Evolutionary conservation across 1,284 basidiomycete genomes (phyloP).

Genomic region (Moesziomyces sp.): DNA sequence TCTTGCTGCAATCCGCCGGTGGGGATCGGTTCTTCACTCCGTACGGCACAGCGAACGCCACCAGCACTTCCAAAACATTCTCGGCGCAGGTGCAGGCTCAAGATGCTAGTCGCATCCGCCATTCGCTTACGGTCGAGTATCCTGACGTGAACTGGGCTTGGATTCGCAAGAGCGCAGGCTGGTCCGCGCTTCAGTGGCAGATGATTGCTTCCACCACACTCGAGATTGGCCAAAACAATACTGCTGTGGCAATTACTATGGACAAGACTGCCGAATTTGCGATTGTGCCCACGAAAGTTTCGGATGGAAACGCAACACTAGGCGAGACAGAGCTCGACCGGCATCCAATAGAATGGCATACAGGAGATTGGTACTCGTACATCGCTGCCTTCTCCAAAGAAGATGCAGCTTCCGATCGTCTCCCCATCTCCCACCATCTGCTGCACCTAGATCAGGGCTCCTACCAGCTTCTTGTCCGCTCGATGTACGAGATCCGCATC

Average conservation of each 20-base stretch:
- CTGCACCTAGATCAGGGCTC: constrained; percentile 24
- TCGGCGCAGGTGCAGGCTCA: constrained; percentile 8
- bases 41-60: constrained; percentile 28
- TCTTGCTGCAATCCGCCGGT: neutral
- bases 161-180: constrained; percentile 41
- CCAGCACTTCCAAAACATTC: constrained; percentile 3
- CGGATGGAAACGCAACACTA: neutral
- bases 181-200: constrained; percentile 51
- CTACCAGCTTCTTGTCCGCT: constrained; percentile 33
- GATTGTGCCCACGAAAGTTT: constrained; percentile 6
- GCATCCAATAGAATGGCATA: constrained; percentile 37
- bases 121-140: constrained; percentile 31
- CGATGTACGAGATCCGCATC: constrained; percentile 51
- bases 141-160: constrained; percentile 34
- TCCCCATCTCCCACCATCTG: constrained; percentile 32
- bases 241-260: constrained; percentile 30
- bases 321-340: neutral
- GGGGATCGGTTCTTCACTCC: constrained; percentile 3
- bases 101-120: constrained; percentile 2
- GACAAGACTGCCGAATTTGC: constrained; percentile 46
- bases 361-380: constrained; percentile 54
- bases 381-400: constrained; percentile 26
- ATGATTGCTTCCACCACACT: constrained; percentile 32
- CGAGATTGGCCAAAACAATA: constrained; percentile 15
- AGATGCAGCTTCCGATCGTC: neutral